Conservation (phyloP, 2,329 filamentous ascomycete genomes). For the Dactylonectria macrodidyma region DNA sequence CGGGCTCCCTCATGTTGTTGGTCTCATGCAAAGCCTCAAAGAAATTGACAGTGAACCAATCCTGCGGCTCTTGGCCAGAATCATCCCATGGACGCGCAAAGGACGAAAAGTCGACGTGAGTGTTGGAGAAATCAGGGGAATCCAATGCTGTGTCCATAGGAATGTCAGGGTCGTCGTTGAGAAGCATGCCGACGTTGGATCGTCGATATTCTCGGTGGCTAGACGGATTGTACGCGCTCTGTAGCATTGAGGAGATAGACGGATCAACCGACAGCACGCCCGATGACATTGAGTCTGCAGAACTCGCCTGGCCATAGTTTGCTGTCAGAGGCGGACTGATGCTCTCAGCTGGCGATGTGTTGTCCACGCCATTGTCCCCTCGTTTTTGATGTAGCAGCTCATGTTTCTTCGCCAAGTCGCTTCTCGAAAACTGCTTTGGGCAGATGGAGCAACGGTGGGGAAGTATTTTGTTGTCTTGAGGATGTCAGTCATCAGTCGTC, state of each 20-base stretch:
- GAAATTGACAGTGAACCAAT: background rate
- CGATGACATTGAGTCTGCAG: background rate
- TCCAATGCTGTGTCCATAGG: background rate
- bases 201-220: background rate
- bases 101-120: background rate
- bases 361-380: background rate
- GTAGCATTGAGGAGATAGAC: background rate
- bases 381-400: background rate
- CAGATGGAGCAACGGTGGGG: slow-evolving; percentile 10
- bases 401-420: slow-evolving; percentile 9
- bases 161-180: background rate
- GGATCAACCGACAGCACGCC: background rate
- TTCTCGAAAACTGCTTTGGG: slow-evolving; percentile 2
- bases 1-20: background rate
- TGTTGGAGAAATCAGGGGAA: background rate
- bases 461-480: slow-evolving; percentile 6
- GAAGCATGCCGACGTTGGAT: background rate
- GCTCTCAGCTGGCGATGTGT: background rate
- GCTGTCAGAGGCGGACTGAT: background rate
- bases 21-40: background rate
- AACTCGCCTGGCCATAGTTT: background rate
- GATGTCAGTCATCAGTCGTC: background rate
- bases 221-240: background rate
- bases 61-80: background rate
- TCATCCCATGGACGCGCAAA: background rate